Evolutionary conservation across 345 rosid genomes (phyloP).

Genomic region (Moricandia arvensis): DNA sequence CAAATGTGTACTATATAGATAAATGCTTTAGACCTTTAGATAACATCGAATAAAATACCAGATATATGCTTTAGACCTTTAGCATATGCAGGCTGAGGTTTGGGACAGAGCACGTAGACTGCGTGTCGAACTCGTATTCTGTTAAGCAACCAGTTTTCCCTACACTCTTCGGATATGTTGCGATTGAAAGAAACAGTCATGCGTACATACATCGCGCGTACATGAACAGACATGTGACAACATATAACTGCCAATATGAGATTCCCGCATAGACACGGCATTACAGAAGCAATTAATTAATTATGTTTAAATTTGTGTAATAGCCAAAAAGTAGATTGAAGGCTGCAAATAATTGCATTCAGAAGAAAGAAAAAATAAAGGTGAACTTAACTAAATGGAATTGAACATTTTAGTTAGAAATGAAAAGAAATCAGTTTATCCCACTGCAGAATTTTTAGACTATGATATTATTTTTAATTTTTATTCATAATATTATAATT

Average conservation of each 20-base stretch:
- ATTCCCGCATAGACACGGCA: neutral
- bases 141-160: too few species aligned
- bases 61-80: conserved; percentile 3
- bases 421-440: neutral
- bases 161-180: conserved; percentile 5
- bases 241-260: neutral
- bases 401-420: neutral
- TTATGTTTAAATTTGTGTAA: neutral
- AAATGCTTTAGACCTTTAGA: neutral
- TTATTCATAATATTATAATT: too few species aligned
- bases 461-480: too few species aligned
- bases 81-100: conserved; percentile 14
- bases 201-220: conserved; percentile 14
- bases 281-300: neutral
- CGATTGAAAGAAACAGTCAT: conserved; percentile 3
- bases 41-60: neutral
- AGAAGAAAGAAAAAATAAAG: too few species aligned
- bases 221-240: conserved; percentile 10
- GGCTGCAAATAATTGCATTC: too few species aligned
- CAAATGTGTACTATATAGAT: conserved; percentile 12
- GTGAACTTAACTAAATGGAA: neutral
- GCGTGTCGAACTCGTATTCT: conserved; percentile 11
- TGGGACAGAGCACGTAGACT: neutral
- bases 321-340: neutral
- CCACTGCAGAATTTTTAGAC: neutral